These are phyloP conservation scores for Globisporangium nodosum DNA, from an alignment of 352 stramenopile species.

Conservation along the genomic window DNA sequence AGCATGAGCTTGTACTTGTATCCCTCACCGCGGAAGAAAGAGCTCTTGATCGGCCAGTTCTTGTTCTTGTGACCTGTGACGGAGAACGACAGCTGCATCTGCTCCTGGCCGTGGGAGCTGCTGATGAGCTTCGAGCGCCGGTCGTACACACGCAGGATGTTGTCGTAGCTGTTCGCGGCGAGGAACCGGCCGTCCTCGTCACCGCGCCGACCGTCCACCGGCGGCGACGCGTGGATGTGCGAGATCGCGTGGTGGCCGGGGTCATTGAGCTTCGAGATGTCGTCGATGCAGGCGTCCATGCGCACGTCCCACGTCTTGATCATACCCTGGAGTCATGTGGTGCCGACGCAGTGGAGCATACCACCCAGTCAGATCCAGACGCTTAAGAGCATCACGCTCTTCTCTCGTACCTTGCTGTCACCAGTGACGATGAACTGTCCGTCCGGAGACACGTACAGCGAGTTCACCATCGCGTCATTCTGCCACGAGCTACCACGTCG, in stretches of 20 bases:
- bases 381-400: no score
- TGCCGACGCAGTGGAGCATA: no score
- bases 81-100: constrained; percentile 74
- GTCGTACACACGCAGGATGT: constrained; percentile 86
- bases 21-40: constrained; percentile 83
- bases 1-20: constrained; percentile 84
- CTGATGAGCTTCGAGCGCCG: constrained; percentile 80
- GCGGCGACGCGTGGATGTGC: constrained; percentile 75
- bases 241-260: constrained; percentile 72
- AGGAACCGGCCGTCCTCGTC: constrained; percentile 81
- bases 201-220: constrained; percentile 40
- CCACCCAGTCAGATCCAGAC: no score
- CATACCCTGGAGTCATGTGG: constrained; percentile 69
- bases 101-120: constrained; percentile 58
- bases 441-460: constrained; percentile 70
- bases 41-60: constrained; percentile 89
- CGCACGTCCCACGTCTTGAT: constrained; percentile 87
- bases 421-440: constrained; percentile 76
- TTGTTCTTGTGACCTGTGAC: constrained; percentile 88
- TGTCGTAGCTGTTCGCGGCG: constrained; percentile 87
- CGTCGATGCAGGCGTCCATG: constrained; percentile 71
- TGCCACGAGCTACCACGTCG: constrained; percentile 74
- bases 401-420: constrained; percentile 69
- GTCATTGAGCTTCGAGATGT: constrained; percentile 78
- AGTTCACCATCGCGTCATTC: constrained; percentile 86